phyloP scores from a whole-genome alignment of 441 rosid species.

The Breynia disticha region DNA sequence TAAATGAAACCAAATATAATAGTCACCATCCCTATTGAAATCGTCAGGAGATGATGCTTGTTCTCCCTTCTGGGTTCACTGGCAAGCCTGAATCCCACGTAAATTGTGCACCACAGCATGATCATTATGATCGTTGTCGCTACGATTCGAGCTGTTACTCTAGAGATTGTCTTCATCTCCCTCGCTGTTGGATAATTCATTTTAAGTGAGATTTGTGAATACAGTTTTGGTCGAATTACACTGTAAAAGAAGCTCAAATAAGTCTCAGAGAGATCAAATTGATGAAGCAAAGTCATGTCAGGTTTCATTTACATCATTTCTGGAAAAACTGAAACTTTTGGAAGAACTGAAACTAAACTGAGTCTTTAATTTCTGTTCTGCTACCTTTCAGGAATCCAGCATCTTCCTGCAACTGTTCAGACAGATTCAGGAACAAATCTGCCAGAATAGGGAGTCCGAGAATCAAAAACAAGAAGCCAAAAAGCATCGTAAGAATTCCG shows the following conservation, averaged over 20 bases:
- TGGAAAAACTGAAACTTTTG: no score
- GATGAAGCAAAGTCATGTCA: no score
- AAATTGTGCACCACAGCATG: slow-evolving; percentile 17
- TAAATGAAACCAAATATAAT: slow-evolving; percentile 22
- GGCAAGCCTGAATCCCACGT: slow-evolving; percentile 23
- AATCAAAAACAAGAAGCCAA: slow-evolving; percentile 18
- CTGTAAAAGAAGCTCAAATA: background rate
- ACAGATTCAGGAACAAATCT: slow-evolving; percentile 22
- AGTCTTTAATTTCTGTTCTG: background rate
- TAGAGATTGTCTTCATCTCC: slow-evolving; percentile 11
- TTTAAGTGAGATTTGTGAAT: background rate
- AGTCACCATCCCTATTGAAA: slow-evolving; percentile 23
- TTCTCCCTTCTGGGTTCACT: slow-evolving; percentile 17
- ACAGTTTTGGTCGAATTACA: slow-evolving; percentile 1
- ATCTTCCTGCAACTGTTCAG: slow-evolving; percentile 19
- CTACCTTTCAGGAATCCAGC: slow-evolving; percentile 16
- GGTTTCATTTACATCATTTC: no score
- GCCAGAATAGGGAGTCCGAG: slow-evolving; percentile 24
- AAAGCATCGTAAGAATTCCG: slow-evolving; percentile 19
- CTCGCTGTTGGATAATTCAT: slow-evolving; percentile 17
- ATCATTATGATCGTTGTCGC: slow-evolving; percentile 9
- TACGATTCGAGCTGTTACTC: slow-evolving; percentile 9
- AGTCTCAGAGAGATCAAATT: background rate
- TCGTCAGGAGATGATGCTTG: slow-evolving; percentile 16
- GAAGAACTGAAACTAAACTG: background rate